Conservation (phyloP, 768 basidiomycete genomes). For the Mycena amicta region DNA sequence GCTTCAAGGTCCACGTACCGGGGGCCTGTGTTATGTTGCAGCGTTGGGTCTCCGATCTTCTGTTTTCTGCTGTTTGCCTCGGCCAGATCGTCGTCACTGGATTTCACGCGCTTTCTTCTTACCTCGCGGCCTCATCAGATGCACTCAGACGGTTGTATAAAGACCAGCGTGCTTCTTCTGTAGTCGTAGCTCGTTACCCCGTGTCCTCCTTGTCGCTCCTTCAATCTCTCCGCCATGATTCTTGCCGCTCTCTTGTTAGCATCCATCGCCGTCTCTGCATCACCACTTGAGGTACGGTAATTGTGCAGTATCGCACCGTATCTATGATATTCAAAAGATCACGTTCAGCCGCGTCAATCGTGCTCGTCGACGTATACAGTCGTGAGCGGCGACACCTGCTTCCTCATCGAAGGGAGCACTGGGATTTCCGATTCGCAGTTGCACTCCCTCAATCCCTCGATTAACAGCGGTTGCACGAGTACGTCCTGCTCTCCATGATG, state of each 20-base stretch:
- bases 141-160: not conserved
- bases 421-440: conserved; percentile 11
- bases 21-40: not conserved
- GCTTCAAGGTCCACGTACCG: not conserved
- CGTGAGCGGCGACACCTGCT: conserved; percentile 15
- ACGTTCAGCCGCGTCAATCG: not conserved
- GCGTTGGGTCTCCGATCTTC: not conserved
- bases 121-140: not conserved
- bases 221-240: not conserved
- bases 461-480: conserved; percentile 17
- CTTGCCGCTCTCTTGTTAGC: not conserved
- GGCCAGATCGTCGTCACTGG: not conserved
- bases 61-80: not conserved
- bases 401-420: conserved; percentile 2
- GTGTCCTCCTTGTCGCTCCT: not conserved
- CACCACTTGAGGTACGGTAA: not conserved
- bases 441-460: conserved; percentile 12
- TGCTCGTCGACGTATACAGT: conserved; percentile 7
- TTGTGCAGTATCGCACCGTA: too few species aligned
- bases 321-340: too few species aligned
- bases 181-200: not conserved
- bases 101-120: not conserved
- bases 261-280: not conserved
- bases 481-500: not conserved
- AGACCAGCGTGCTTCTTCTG: not conserved